Conservation (phyloP, 176 grass and related monocot species). For the Poa pratensis region DNA sequence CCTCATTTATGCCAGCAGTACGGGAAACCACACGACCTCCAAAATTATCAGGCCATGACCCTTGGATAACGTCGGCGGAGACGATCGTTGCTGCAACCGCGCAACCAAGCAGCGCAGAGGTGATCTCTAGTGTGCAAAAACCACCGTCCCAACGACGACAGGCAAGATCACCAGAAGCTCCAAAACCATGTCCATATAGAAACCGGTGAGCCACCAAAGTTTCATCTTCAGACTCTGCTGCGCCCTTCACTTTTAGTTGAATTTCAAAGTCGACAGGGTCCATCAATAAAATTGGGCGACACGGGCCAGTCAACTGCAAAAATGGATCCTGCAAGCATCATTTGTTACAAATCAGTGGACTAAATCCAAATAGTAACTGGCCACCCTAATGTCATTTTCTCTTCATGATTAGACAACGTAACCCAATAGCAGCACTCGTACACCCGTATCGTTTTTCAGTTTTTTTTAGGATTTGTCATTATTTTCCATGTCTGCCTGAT, state of each 20-base stretch:
- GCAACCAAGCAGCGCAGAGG: background rate
- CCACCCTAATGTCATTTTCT: background rate
- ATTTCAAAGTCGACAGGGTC: slow-evolving; percentile 14
- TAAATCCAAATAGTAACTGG: background rate
- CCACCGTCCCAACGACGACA: background rate
- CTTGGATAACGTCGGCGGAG: background rate
- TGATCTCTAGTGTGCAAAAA: background rate
- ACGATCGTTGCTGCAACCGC: background rate
- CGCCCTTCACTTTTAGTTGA: slow-evolving; percentile 10
- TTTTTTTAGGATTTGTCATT: background rate
- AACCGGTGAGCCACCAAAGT: background rate
- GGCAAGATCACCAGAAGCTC: background rate
- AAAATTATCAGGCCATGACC: background rate
- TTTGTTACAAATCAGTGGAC: background rate
- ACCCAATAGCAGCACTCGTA: background rate
- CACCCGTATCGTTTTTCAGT: too few species aligned
- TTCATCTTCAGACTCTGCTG: background rate
- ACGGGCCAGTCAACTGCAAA: background rate
- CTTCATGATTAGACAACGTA: background rate
- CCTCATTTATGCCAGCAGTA: background rate
- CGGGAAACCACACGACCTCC: background rate
- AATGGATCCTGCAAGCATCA: background rate
- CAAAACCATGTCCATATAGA: background rate
- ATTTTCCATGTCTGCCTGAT: background rate
- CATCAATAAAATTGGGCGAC: background rate